These are phyloP conservation scores for Fusarium sambucinum DNA, from an alignment of 2,329 filamentous ascomycete species.

Conservation along the genomic window DNA sequence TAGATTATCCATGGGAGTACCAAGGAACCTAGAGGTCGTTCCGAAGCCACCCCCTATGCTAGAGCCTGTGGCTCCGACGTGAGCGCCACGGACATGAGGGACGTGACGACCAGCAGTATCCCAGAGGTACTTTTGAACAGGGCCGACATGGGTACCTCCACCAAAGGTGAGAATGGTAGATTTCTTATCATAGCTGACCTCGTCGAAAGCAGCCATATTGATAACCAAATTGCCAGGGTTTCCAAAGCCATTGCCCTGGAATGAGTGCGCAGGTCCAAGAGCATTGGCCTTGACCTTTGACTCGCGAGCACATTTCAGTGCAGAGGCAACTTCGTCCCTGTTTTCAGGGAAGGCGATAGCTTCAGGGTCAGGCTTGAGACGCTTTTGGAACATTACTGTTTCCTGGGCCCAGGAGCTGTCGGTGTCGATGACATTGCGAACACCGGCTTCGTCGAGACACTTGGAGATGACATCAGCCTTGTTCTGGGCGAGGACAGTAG, in stretches of 20 bases:
- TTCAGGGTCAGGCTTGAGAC: conserved; percentile 38
- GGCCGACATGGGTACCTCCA: conserved; percentile 43
- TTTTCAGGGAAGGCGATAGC: conserved; percentile 39
- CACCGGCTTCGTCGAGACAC: conserved; percentile 34
- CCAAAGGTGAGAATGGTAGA: conserved; percentile 39
- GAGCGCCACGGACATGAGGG: conserved; percentile 43
- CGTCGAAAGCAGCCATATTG: conserved; percentile 43
- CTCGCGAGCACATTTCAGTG: conserved; percentile 43
- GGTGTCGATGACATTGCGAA: conserved; percentile 37
- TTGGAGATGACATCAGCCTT: conserved; percentile 21
- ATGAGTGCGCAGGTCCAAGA: conserved; percentile 43
- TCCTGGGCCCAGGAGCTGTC: conserved; percentile 38
- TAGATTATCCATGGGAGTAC: conserved; percentile 42
- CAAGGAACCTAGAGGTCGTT: conserved; percentile 34
- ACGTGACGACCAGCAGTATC: conserved; percentile 43
- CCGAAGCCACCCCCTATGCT: conserved; percentile 45
- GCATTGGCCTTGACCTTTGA: conserved; percentile 40
- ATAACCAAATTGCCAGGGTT: conserved; percentile 43
- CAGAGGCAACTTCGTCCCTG: conserved; percentile 38
- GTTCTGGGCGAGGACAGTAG: conserved; percentile 10
- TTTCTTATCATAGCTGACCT: conserved; percentile 39
- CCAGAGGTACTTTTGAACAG: conserved; percentile 44
- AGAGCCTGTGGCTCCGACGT: conserved; percentile 42
- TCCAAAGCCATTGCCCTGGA: conserved; percentile 41
- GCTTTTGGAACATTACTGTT: conserved; percentile 40